These are phyloP conservation scores for Colletotrichum salicis DNA, from an alignment of 2,329 filamentous ascomycete species.

Conservation along the genomic window DNA sequence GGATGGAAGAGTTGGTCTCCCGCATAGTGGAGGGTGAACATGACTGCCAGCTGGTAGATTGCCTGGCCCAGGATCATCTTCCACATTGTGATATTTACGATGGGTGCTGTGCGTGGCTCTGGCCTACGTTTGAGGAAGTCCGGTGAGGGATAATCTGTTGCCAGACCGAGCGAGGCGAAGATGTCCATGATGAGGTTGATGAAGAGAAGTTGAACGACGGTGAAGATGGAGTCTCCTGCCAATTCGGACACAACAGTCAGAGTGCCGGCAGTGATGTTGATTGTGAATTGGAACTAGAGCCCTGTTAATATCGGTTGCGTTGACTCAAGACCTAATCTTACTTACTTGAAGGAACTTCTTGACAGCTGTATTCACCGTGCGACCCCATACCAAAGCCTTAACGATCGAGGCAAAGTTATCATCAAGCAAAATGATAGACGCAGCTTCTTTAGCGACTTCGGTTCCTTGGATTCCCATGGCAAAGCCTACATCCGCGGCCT, in stretches of 20 bases:
- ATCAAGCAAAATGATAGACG: slow-evolving; percentile 70
- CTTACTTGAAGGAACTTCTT: slow-evolving; percentile 70
- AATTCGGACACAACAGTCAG: slow-evolving; percentile 68
- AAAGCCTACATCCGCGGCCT: slow-evolving; percentile 71
- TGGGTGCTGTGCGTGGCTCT: slow-evolving; percentile 42
- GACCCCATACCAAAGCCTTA: slow-evolving; percentile 71
- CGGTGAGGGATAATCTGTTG: slow-evolving; percentile 50
- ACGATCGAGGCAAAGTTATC: slow-evolving; percentile 71
- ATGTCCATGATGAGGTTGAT: slow-evolving; percentile 72
- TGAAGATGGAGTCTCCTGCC: slow-evolving; percentile 62
- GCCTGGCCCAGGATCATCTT: slow-evolving; percentile 84
- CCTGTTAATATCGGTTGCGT: neutral
- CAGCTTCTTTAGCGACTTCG: slow-evolving; percentile 71
- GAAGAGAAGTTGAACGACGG: slow-evolving; percentile 68
- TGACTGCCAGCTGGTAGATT: slow-evolving; percentile 73
- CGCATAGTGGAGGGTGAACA: slow-evolving; percentile 72
- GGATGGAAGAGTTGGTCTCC: slow-evolving; percentile 60
- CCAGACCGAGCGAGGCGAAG: slow-evolving; percentile 63
- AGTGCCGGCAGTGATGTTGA: slow-evolving; percentile 70
- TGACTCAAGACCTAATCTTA: neutral
- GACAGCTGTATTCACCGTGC: slow-evolving; percentile 71
- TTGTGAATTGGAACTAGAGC: slow-evolving; percentile 65
- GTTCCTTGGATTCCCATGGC: slow-evolving; percentile 72
- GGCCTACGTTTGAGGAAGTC: slow-evolving; percentile 47
- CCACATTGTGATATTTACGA: slow-evolving; percentile 79